Conservation (phyloP, 2,329 filamentous ascomycete genomes). For the Hypoxylon sp. region DNA sequence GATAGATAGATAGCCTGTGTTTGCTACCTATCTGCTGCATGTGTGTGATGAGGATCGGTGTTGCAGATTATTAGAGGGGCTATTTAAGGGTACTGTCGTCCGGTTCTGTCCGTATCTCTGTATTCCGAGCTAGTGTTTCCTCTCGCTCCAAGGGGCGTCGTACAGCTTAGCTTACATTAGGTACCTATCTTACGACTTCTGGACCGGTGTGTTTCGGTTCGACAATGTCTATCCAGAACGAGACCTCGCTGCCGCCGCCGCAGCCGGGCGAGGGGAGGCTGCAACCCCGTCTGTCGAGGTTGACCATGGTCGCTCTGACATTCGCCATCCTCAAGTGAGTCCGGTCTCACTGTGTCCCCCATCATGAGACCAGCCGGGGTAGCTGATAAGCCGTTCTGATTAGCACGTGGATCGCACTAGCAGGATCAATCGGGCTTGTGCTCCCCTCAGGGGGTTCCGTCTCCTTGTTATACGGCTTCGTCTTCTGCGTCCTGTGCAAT, state of each 20-base stretch:
- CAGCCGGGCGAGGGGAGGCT: slow-evolving; percentile 53
- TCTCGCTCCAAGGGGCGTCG: slow-evolving; percentile 13
- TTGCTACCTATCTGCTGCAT: background rate
- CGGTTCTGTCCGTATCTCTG: background rate
- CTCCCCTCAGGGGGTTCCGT: slow-evolving; percentile 61
- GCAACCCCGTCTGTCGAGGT: slow-evolving; percentile 57
- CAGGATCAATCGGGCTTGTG: slow-evolving; percentile 60
- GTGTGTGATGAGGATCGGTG: background rate
- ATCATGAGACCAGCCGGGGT: background rate
- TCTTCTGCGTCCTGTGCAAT: slow-evolving; percentile 63
- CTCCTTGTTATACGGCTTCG: slow-evolving; percentile 62
- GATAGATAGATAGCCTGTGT: background rate
- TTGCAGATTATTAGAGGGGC: background rate
- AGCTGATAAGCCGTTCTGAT: background rate
- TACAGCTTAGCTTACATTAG: slow-evolving; percentile 4
- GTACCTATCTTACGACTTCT: background rate
- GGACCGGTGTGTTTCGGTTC: background rate
- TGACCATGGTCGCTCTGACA: slow-evolving; percentile 61
- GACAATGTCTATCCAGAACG: slow-evolving; percentile 24
- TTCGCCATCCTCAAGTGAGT: slow-evolving; percentile 62
- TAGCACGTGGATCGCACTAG: slow-evolving; percentile 60
- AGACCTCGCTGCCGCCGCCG: slow-evolving; percentile 11
- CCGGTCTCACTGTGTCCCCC: background rate
- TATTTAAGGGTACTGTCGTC: slow-evolving; percentile 26
- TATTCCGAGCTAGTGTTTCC: background rate